Evolutionary conservation across 495 filamentous ascomycete species (phyloP), one percentile per base, ranked within the genome.

Genomic region (Trypethelium eluteriae): DNA sequence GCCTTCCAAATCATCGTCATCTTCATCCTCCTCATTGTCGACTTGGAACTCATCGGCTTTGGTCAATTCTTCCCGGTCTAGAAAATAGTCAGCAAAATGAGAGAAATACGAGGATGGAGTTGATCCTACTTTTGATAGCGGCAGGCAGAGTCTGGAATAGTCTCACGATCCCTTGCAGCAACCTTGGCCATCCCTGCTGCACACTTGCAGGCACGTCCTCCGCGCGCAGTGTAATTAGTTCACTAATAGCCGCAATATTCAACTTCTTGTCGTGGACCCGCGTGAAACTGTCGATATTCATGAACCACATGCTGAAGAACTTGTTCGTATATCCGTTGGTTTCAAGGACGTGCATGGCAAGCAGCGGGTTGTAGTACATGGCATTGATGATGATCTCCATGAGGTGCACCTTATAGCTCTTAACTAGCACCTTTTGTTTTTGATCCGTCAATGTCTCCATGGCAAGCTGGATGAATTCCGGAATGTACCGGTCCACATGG

Each of bases 341-440:
- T 77, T 98, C 94, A 47, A 98, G 81, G 25, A 95, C 84, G 63
- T 91, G 90, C 38, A 98, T 82, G 68, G 89, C 80, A 67, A 96
- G 83, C 44, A 82, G 75, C 2, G 94, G 91, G 79, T 96, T 96
- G 79, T 98, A 98, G 82, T 98, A 96, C 69, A 97, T 91, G 63
- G 89, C 89, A 77, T 98, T 98, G 82, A 98, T 94, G 63, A 98
- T 85, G 89, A 98, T 96, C 80, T 98, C 95, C 91, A 98, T 96
- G 62, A 98, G 78, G 76, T 98, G 93, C 53, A 98, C 90, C 69
- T 88, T 85, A 79, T 96, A 96, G 12, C 90, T 90, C 81, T 94
- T 97, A 72, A 92, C 81, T 36, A 59, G 36, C 10, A 59, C 53
- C 74, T 87, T 90, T 44, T 88, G 81, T 66, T 96, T 89, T 32